Base-by-base conservation (phyloP, 345 rosid species). In the Ceriops tagal region DNA sequence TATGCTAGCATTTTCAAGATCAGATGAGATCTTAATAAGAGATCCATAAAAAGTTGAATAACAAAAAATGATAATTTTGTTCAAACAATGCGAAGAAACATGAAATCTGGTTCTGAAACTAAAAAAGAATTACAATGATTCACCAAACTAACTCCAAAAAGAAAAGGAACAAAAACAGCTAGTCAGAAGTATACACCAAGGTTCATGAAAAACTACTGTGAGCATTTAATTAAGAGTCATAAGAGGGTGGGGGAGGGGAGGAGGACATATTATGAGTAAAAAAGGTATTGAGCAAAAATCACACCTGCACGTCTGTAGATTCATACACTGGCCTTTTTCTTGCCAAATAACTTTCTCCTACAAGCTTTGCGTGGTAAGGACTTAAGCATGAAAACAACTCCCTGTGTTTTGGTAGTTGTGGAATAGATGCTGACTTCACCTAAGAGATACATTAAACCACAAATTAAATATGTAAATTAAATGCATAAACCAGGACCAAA, bases 271-370 rank as follows among this genome's bases (percentile, higher is more conserved):
- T 51, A 59, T 15, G 53, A 58, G 47, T 39, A 71, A 46, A 68
- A 34, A 64, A 65, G 62, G 39, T 64, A 35, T 43, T 21, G 61
- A 53, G 32, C 68, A 70, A 75, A 63, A 28, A 31, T 11, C 75
- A 69, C 58, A 91, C 97, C 96, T 93, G 98, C 62, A 77, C 90
- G 51, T 91, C 95, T 53, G 92, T 88, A 74, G 96, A 91, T 66
- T 91, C 97, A 32, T 89, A 83, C 28, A 93, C 80, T 19, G 95
- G 96, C 77, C 96, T 83, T 80, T 85, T 93, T 84, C 78, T 89
- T 53, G 89, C 97, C 82, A 89, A 82, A 74, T 81, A 93, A 80
- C 95, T 93, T 84, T 91, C 96, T 58, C 98, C 98, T 3, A 91
- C 97, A 35, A 91, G 97, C 84, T 83, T 86, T 22, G 98, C 77